A percentile compares a stretch with the other conserved stretches of the same genome.
Conservation (phyloP, 139 green algal species). For the Micractinium conductrix region DNA sequence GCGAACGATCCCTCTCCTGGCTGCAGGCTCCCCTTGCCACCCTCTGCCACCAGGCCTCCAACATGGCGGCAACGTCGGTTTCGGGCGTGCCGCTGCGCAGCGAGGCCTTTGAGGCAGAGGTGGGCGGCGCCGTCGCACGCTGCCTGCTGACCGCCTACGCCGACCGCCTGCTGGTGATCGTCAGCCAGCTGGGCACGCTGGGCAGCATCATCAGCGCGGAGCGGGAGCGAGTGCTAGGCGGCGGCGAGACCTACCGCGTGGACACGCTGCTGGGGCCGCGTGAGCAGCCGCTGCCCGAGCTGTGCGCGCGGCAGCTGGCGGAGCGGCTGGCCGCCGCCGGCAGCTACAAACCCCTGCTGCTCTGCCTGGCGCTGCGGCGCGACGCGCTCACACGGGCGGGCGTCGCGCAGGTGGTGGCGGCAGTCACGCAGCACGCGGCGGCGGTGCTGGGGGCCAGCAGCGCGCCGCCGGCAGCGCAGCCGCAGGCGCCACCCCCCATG, state of each 20-base stretch:
- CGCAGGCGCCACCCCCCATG: background rate
- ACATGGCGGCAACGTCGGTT: background rate
- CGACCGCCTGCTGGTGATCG: constrained; percentile 51
- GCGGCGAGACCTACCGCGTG: constrained; percentile 36
- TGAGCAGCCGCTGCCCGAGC: constrained; percentile 35
- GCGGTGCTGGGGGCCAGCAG: no score
- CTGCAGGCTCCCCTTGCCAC: no score
- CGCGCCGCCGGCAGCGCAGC: background rate
- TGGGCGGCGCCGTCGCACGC: constrained; percentile 6
- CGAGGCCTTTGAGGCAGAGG: background rate
- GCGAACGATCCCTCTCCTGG: no score
- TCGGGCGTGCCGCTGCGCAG: background rate
- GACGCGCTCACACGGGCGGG: background rate
- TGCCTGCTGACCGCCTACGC: constrained; percentile 39
- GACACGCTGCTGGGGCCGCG: constrained; percentile 42
- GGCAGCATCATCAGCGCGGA: constrained; percentile 46
- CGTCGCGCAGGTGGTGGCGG: constrained; percentile 12
- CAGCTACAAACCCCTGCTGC: constrained; percentile 36
- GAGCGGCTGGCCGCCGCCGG: constrained; percentile 35
- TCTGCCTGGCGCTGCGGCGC: constrained; percentile 40
- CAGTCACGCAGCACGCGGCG: constrained; percentile 24
- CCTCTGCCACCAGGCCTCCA: background rate
- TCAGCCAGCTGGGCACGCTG: constrained; percentile 49
- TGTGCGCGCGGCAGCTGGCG: constrained; percentile 46
- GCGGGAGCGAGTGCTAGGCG: constrained; percentile 33